These are phyloP conservation scores for Ceratocystis albifundus DNA, from an alignment of 2,329 filamentous ascomycete species.

Conservation along the genomic window DNA sequence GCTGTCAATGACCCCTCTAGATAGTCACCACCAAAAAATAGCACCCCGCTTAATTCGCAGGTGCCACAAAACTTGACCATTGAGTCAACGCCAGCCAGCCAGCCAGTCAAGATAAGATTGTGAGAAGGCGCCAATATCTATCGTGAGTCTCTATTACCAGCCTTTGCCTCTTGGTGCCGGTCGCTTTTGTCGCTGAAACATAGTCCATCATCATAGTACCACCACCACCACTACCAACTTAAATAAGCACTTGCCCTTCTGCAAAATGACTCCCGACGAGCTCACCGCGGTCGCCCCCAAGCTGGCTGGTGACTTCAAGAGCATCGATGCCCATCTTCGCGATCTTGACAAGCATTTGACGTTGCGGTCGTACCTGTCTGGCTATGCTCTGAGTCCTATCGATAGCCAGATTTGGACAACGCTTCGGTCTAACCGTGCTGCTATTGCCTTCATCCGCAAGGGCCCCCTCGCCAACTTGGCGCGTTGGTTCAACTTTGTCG, in stretches of 20 bases:
- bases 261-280: constrained; percentile 47
- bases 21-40: constrained; percentile 8
- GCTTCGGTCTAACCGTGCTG: constrained; percentile 73
- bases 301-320: constrained; percentile 63
- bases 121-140: neutral
- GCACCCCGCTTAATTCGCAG: constrained; percentile 14
- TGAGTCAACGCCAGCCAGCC: constrained; percentile 17
- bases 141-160: neutral
- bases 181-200: constrained; percentile 4
- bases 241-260: neutral
- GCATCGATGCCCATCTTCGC: constrained; percentile 60
- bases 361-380: constrained; percentile 73
- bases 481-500: constrained; percentile 80
- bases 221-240: neutral
- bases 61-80: constrained; percentile 18
- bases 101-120: neutral
- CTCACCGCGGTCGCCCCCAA: constrained; percentile 41
- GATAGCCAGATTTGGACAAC: constrained; percentile 77
- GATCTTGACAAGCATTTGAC: constrained; percentile 80
- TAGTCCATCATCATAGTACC: neutral
- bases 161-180: neutral
- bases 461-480: constrained; percentile 63
- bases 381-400: constrained; percentile 63
- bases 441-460: constrained; percentile 68
- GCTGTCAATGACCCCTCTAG: neutral